Percentiles rank a stretch among this genome's conserved stretches.
Conservation (phyloP, 139 green algal species). For the Micromonas pusilla region DNA sequence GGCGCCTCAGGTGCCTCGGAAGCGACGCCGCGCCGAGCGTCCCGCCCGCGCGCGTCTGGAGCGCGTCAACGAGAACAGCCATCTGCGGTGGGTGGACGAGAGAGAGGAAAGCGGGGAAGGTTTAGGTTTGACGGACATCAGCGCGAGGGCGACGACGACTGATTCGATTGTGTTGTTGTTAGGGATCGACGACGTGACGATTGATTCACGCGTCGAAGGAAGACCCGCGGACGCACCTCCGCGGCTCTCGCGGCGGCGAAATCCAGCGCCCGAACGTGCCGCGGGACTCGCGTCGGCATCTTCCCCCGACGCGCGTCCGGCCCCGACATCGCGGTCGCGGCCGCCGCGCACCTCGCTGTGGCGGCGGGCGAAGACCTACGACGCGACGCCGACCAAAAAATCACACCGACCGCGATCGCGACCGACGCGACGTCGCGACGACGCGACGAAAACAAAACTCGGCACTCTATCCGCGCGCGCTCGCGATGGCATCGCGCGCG, state of each 20-base stretch:
- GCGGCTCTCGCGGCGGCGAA: conserved; percentile 6
- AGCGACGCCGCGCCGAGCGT: background rate
- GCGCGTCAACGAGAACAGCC: background rate
- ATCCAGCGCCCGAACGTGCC: background rate
- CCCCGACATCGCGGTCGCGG: too few species aligned
- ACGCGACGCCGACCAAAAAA: too few species aligned
- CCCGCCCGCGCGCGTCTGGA: background rate
- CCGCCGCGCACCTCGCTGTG: too few species aligned
- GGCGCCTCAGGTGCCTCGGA: background rate
- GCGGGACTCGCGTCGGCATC: conserved; percentile 6
- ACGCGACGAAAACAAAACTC: too few species aligned
- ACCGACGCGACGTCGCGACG: too few species aligned
- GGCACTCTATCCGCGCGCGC: too few species aligned
- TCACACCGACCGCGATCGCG: too few species aligned
- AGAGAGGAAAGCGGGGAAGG: background rate
- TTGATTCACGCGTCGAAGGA: background rate
- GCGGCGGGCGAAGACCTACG: too few species aligned
- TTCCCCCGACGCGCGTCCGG: too few species aligned
- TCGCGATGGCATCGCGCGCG: too few species aligned
- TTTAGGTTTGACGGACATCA: background rate
- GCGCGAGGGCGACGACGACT: background rate
- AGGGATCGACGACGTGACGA: background rate
- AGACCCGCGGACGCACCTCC: background rate
- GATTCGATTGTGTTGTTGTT: background rate
- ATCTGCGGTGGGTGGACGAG: background rate